Percentiles rank a stretch among this genome's conserved stretches.
Conservation (phyloP, 225 moss, liverwort and hornwort species). For the Physcomitrellopsis africana region DNA sequence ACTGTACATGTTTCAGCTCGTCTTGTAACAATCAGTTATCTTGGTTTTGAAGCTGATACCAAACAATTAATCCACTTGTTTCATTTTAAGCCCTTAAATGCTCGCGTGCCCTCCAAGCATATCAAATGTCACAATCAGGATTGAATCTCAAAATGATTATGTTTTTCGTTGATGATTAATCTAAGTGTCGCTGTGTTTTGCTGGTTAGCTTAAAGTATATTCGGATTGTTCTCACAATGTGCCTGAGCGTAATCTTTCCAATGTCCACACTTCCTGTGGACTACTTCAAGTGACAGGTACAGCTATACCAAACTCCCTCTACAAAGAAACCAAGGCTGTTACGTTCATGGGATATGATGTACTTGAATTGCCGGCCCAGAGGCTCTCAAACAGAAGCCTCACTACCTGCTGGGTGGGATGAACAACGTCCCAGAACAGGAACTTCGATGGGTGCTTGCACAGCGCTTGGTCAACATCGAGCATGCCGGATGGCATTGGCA, state of each 20-base stretch:
- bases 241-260: not conserved
- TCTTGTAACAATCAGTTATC: no score
- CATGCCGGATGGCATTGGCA: constrained; percentile 27
- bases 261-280: not conserved
- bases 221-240: not conserved
- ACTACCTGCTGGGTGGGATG: constrained; percentile 50
- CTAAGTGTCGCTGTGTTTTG: no score
- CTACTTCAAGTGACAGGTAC: no score
- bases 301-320: not conserved
- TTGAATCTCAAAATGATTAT: no score
- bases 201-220: not conserved
- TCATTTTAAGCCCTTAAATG: no score
- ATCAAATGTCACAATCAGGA: no score
- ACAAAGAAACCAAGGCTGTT: constrained; percentile 46
- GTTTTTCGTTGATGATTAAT: no score
- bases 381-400: constrained; percentile 43
- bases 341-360: constrained; percentile 43
- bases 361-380: constrained; percentile 40
- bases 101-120: no score
- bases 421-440: constrained; percentile 49
- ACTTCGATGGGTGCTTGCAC: constrained; percentile 45
- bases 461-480: constrained; percentile 19
- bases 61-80: no score
- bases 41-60: no score
- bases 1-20: no score